phyloP scores from a whole-genome alignment of 352 stramenopile genomes.

The Phytophthora pinifolia region DNA sequence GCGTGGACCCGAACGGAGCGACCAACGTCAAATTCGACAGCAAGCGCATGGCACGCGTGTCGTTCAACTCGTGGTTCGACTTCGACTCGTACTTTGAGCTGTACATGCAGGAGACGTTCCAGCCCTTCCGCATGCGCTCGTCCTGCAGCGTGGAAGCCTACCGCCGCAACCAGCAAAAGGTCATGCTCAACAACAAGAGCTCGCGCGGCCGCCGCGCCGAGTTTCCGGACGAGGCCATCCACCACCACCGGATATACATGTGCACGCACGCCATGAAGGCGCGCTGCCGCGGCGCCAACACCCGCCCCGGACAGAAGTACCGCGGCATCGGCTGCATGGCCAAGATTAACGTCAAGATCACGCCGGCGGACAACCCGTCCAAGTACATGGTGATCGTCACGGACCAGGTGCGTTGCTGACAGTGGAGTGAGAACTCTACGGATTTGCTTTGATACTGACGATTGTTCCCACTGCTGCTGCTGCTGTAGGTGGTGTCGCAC shows the following conservation, averaged over 20 bases:
- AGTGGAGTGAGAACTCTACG: neutral
- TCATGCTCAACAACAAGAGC: constrained; percentile 89
- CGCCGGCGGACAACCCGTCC: constrained; percentile 70
- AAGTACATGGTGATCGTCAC: constrained; percentile 90
- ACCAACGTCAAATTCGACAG: constrained; percentile 59
- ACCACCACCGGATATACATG: constrained; percentile 90
- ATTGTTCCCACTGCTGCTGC: neutral
- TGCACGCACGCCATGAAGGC: constrained; percentile 88
- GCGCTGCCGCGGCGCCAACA: constrained; percentile 72
- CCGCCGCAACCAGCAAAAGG: constrained; percentile 83
- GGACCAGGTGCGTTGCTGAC: constrained; percentile 80
- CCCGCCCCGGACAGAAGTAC: constrained; percentile 78
- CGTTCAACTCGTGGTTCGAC: constrained; percentile 88
- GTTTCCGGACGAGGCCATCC: constrained; percentile 78
- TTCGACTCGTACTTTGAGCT: constrained; percentile 87
- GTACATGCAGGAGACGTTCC: constrained; percentile 89
- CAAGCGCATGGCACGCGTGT: constrained; percentile 83
- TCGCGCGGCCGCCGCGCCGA: constrained; percentile 75
- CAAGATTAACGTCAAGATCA: constrained; percentile 90
- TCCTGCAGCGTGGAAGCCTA: constrained; percentile 84
- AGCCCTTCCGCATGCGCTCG: constrained; percentile 86
- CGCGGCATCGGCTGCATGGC: constrained; percentile 82
- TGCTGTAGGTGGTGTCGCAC: constrained; percentile 72
- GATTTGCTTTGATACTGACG: constrained; percentile 5
- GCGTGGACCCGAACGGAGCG: constrained; percentile 16